These are phyloP conservation scores for Dalbergia cultrata DNA, from an alignment of 306 rosid species.

Conservation along the genomic window DNA sequence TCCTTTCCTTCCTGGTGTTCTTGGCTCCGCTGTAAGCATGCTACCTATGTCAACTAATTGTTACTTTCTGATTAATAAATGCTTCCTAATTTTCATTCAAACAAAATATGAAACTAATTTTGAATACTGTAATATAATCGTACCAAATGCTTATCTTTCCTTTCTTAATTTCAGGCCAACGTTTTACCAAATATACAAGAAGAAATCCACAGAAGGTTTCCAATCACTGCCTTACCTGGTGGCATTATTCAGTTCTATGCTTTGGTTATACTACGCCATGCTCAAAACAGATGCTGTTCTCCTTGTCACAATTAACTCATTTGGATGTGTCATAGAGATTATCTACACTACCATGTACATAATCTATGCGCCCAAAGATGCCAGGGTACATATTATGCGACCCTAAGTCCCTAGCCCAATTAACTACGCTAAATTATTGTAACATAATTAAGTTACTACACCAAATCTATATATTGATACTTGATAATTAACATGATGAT, in stretches of 20 bases:
- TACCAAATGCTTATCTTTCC: not conserved
- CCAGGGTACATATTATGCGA: constrained; percentile 54
- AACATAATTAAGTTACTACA: too few relatives aligned
- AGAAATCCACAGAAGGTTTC: constrained; percentile 74
- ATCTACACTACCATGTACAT: constrained; percentile 65
- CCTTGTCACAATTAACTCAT: constrained; percentile 73
- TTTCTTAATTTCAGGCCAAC: constrained; percentile 64
- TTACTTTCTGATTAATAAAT: not conserved
- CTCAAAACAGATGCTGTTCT: constrained; percentile 54
- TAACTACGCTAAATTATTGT: too few relatives aligned
- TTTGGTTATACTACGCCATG: constrained; percentile 75
- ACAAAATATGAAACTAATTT: not conserved
- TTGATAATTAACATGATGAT: too few relatives aligned
- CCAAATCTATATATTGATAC: too few relatives aligned
- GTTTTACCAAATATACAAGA: constrained; percentile 64
- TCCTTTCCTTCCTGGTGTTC: constrained; percentile 75
- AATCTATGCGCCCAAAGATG: constrained; percentile 53
- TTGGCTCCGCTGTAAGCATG: constrained; percentile 86
- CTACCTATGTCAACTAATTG: not conserved
- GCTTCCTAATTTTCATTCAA: too few relatives aligned
- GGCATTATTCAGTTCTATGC: constrained; percentile 73
- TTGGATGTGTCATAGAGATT: constrained; percentile 67
- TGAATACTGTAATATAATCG: too few relatives aligned
- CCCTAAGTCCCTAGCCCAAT: too few relatives aligned
- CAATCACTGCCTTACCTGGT: constrained; percentile 81